phyloP scores from a whole-genome alignment of 495 filamentous ascomycete species.

The Lasiosphaeris hirsuta region DNA sequence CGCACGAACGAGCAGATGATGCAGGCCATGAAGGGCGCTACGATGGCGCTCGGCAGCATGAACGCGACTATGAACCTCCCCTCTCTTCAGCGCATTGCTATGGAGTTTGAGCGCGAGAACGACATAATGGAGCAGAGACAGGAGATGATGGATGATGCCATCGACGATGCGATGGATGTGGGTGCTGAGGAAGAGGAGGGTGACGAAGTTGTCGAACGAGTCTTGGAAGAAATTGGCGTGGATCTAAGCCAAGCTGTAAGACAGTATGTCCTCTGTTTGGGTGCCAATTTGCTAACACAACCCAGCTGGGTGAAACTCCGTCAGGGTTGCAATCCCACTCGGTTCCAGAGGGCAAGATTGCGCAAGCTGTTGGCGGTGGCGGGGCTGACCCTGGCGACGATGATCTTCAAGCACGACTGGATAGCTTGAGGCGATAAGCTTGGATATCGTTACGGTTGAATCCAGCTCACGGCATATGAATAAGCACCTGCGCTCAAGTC shows the following conservation, averaged over 20 bases:
- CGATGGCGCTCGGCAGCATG: conserved; percentile 88
- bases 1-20: conserved; percentile 99
- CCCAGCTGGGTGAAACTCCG: conserved; percentile 75
- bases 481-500: no score
- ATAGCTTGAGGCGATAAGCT: conserved; percentile 58
- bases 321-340: conserved; percentile 60
- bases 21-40: conserved; percentile 98
- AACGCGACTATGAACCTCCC: conserved; percentile 97
- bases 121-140: conserved; percentile 98
- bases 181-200: conserved; percentile 87
- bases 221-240: conserved; percentile 94
- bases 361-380: conserved; percentile 70
- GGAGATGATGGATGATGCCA: conserved; percentile 99
- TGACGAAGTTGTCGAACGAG: conserved; percentile 93
- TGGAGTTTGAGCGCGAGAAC: conserved; percentile 99
- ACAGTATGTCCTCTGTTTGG: conserved; percentile 13
- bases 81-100: conserved; percentile 90
- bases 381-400: conserved; percentile 63
- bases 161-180: conserved; percentile 93
- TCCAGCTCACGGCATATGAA: no score
- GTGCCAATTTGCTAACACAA: conserved; percentile 13
- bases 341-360: conserved; percentile 61
- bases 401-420: conserved; percentile 77
- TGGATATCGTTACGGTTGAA: no score
- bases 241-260: conserved; percentile 83